Evolutionary conservation across 164 flowering plant species (phyloP).

Genomic region (Cinnamomum micranthum): DNA sequence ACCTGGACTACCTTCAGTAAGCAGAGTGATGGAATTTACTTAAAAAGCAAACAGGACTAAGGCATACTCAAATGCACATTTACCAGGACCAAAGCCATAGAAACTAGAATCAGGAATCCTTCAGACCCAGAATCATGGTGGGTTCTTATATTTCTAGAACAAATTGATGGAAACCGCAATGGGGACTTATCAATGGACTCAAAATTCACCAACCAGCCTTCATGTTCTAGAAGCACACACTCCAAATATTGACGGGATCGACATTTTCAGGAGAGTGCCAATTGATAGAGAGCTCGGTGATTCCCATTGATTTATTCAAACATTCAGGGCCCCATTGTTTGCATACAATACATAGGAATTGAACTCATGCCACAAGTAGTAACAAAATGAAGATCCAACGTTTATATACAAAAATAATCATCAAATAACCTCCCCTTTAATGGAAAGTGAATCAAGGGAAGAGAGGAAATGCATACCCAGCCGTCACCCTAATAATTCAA

Average conservation of each 20-base stretch:
- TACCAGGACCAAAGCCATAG: neutral
- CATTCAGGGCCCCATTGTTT: neutral
- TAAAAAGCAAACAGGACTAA: neutral
- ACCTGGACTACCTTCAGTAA: neutral
- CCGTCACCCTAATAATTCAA: too few species aligned
- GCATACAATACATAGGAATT: too few species aligned
- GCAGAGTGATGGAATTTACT: neutral
- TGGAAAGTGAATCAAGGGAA: too few species aligned
- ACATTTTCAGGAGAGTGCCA: neutral
- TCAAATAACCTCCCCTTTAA: too few species aligned
- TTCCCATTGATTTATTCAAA: neutral
- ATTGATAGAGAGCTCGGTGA: neutral
- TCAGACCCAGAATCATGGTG: neutral
- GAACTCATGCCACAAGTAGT: too few species aligned
- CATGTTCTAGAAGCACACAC: too few species aligned
- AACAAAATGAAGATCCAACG: too few species aligned
- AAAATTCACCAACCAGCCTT: neutral
- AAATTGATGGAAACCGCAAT: neutral
- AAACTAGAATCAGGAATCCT: neutral
- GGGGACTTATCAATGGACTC: neutral
- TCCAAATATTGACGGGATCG: neutral
- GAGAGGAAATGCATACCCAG: too few species aligned
- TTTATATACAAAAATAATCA: too few species aligned
- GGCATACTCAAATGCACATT: neutral
- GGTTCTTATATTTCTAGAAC: neutral